Evolutionary conservation across 73 alveolate species (phyloP).

Genomic region (Paramecium octaurelia): DNA sequence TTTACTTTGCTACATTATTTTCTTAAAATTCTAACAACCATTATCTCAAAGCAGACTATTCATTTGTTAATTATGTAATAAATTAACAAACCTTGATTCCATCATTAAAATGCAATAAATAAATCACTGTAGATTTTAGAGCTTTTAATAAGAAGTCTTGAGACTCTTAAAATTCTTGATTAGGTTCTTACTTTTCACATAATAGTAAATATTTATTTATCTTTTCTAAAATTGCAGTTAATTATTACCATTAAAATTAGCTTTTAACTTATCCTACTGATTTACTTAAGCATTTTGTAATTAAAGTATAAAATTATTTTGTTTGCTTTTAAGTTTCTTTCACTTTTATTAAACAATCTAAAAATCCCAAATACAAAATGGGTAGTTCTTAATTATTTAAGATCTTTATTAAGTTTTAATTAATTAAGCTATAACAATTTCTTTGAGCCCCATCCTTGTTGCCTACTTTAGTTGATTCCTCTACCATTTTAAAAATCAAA

Average conservation of each 20-base stretch:
- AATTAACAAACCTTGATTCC: neutral
- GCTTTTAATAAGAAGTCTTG: neutral
- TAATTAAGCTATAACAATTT: neutral
- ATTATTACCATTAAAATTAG: neutral
- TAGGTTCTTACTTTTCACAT: neutral
- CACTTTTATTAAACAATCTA: neutral
- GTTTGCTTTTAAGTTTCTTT: neutral
- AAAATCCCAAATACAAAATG: neutral
- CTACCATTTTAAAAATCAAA: neutral
- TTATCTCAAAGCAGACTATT: neutral
- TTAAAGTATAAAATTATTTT: neutral
- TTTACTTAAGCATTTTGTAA: neutral
- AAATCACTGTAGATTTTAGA: neutral
- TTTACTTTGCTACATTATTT: neutral
- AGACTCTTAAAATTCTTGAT: neutral
- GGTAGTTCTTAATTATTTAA: neutral
- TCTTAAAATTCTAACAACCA: neutral
- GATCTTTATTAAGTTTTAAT: neutral
- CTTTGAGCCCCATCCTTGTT: neutral
- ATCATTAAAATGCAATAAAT: neutral
- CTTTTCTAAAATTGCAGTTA: neutral
- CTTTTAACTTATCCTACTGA: neutral
- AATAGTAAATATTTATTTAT: neutral
- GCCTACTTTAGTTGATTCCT: neutral
- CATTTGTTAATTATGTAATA: neutral